These are phyloP conservation scores for Auxenochlorella pyrenoidosa DNA, from an alignment of 139 green algal genomes.

Conservation along the genomic window DNA sequence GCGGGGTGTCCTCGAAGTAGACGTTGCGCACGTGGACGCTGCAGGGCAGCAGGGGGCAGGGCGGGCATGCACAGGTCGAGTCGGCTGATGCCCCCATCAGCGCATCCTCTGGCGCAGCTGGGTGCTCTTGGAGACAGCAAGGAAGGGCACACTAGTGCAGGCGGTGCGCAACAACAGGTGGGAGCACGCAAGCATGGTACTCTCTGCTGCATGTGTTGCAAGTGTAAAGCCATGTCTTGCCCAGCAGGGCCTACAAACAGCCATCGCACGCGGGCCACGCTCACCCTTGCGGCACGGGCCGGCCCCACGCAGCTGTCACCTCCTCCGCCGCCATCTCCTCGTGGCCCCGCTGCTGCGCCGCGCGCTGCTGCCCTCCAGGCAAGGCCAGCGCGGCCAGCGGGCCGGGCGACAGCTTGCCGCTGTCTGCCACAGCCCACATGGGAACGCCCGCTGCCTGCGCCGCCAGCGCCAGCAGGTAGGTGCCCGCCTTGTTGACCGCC, in stretches of 20 bases:
- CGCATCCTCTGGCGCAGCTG: no score
- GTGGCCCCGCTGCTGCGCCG: background rate
- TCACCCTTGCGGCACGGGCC: background rate
- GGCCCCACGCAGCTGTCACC: background rate
- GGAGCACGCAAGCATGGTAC: no score
- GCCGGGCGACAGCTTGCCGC: conserved; percentile 42
- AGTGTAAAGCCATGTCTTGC: no score
- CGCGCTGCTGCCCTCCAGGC: background rate
- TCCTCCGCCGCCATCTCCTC: conserved; percentile 19
- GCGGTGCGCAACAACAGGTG: no score
- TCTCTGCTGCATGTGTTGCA: no score
- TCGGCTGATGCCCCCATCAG: no score
- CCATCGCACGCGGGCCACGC: background rate
- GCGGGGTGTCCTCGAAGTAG: conserved; percentile 55
- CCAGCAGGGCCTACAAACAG: background rate
- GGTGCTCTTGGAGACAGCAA: no score
- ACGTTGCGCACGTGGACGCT: conserved; percentile 45
- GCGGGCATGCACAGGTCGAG: background rate
- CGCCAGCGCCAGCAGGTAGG: conserved; percentile 49
- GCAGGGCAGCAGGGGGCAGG: background rate
- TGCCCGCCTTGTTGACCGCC: conserved; percentile 61
- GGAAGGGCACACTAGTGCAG: no score
- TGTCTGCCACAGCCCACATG: conserved; percentile 43
- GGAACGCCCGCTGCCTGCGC: conserved; percentile 41
- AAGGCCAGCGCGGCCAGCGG: background rate